phyloP scores from a whole-genome alignment of 2,329 filamentous ascomycete genomes.

The Epichloe gansuensis region DNA sequence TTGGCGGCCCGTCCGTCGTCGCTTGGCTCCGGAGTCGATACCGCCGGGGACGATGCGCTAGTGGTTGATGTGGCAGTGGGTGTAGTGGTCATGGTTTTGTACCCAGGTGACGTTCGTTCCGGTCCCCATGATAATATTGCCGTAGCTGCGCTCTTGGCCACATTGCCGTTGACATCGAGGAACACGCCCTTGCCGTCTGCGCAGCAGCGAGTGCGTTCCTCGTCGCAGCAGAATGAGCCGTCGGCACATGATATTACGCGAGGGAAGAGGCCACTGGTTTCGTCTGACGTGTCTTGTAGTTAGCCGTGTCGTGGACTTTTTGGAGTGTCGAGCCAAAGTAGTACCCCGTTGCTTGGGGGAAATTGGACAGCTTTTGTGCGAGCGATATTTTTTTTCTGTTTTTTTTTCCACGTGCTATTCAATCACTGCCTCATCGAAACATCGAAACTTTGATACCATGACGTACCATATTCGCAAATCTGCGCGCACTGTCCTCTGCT shows the following conservation, averaged over 20 bases:
- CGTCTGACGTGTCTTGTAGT: background rate
- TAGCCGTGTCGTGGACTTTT: no score
- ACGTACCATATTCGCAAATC: background rate
- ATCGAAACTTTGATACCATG: no score
- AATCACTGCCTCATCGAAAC: no score
- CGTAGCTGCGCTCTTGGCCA: background rate
- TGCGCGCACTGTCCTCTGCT: background rate
- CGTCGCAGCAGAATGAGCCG: slow-evolving; percentile 3
- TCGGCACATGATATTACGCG: background rate
- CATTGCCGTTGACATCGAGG: slow-evolving; percentile 1
- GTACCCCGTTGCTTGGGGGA: no score
- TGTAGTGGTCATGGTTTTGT: background rate
- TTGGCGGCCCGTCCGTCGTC: background rate
- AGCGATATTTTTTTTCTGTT: background rate
- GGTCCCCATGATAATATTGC: background rate
- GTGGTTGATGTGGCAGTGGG: background rate
- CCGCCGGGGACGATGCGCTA: background rate
- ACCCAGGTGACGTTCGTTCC: background rate
- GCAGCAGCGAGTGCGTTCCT: background rate
- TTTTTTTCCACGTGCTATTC: background rate
- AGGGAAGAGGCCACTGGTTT: background rate
- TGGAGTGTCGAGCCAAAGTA: no score
- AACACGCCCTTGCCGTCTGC: background rate
- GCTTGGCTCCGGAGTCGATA: background rate
- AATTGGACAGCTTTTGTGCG: no score